phyloP scores from a whole-genome alignment of 352 stramenopile species.

The Phytophthora niederhauseri region DNA sequence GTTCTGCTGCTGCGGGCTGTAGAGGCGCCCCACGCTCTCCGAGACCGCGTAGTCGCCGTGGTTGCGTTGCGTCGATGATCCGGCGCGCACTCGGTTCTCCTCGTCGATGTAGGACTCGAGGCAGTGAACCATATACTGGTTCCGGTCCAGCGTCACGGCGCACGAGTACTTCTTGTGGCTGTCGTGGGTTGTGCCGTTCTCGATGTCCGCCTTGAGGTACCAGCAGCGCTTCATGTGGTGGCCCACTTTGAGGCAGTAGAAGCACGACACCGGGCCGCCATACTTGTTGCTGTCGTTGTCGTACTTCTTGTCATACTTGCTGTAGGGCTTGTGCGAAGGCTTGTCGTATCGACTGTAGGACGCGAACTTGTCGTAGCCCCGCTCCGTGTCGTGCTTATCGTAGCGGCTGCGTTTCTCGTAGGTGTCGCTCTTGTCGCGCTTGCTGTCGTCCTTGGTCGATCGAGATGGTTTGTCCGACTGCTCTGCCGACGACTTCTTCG shows the following conservation, averaged over 20 bases:
- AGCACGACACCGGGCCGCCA: slow-evolving; percentile 35
- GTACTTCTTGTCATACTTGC: slow-evolving; percentile 27
- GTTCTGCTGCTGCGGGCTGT: slow-evolving; percentile 14
- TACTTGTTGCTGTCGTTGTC: slow-evolving; percentile 20
- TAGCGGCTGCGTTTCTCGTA: slow-evolving; percentile 24
- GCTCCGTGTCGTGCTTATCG: slow-evolving; percentile 23
- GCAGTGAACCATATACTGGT: slow-evolving; percentile 41
- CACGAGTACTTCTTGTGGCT: slow-evolving; percentile 45
- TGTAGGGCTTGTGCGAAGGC: slow-evolving; percentile 15
- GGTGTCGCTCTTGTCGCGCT: slow-evolving; percentile 6
- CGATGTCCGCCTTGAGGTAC: slow-evolving; percentile 49
- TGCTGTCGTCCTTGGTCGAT: slow-evolving; percentile 9
- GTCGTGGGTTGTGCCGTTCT: slow-evolving; percentile 42
- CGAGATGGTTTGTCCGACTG: slow-evolving; percentile 12
- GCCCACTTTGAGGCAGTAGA: slow-evolving; percentile 51
- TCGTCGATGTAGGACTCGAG: slow-evolving; percentile 48
- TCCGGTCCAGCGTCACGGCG: slow-evolving; percentile 39
- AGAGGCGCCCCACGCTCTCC: slow-evolving; percentile 17
- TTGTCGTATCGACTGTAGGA: slow-evolving; percentile 19
- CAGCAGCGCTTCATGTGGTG: slow-evolving; percentile 48
- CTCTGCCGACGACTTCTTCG: slow-evolving; percentile 16
- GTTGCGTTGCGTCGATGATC: slow-evolving; percentile 13
- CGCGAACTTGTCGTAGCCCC: slow-evolving; percentile 20
- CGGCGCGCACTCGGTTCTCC: slow-evolving; percentile 26
- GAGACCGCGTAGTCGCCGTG: slow-evolving; percentile 17